Evolutionary conservation across 345 rosid species (phyloP).

Genomic region (Stellera chamaejasme): DNA sequence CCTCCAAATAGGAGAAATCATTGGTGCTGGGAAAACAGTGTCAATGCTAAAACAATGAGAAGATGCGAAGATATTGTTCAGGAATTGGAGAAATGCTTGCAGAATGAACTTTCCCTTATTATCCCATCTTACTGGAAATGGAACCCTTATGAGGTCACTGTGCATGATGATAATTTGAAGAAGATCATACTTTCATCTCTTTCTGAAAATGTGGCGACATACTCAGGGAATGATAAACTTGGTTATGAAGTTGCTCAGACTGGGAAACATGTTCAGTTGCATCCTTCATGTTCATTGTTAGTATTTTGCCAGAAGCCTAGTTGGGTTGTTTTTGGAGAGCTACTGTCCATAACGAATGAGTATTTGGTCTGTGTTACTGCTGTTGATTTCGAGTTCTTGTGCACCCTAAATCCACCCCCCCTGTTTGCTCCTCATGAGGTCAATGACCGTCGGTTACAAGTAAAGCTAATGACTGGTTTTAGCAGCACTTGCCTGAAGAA

Average conservation of each 20-base stretch:
- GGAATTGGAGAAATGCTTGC: constrained; percentile 60
- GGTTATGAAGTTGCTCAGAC: constrained; percentile 85
- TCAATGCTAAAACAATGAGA: constrained; percentile 90
- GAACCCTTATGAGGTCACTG: constrained; percentile 40
- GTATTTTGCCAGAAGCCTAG: constrained; percentile 67
- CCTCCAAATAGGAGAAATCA: constrained; percentile 40
- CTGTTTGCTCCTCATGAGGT: constrained; percentile 46
- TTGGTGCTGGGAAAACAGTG: constrained; percentile 94
- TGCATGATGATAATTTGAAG: constrained; percentile 42
- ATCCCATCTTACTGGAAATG: constrained; percentile 61
- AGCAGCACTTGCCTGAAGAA: constrained; percentile 46
- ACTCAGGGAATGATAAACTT: constrained; percentile 69
- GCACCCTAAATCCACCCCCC: constrained; percentile 56
- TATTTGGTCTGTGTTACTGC: constrained; percentile 88
- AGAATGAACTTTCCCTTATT: constrained; percentile 50
- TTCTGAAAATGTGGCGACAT: constrained; percentile 83
- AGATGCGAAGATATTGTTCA: constrained; percentile 73
- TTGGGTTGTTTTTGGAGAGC: constrained; percentile 90
- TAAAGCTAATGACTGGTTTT: constrained; percentile 48
- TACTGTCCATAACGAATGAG: constrained; percentile 43
- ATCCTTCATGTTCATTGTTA: constrained; percentile 82
- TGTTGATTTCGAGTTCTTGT: constrained; percentile 58
- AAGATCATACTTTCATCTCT: constrained; percentile 61
- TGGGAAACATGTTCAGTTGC: constrained; percentile 68
- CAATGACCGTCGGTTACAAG: constrained; percentile 47